Evolutionary conservation across 768 basidiomycete species (phyloP).

Genomic region (Hydnomerulius pinastri): DNA sequence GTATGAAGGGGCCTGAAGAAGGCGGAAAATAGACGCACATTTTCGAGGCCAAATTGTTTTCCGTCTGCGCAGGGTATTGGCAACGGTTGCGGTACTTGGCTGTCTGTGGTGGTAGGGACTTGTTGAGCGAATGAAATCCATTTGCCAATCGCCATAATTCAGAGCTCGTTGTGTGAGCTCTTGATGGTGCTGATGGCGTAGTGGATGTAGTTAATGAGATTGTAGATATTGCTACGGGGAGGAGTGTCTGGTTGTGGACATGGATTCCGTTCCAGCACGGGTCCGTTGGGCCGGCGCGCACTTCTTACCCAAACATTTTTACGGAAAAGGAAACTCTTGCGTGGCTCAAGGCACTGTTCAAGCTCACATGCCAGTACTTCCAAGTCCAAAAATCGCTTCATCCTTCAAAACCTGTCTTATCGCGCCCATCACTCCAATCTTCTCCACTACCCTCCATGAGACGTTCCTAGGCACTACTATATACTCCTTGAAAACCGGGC

Average conservation of each 20-base stretch:
- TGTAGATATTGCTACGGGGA: conserved; percentile 18
- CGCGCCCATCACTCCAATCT: neutral
- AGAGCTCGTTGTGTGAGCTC: conserved; percentile 3
- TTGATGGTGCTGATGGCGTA: neutral
- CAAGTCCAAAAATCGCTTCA: too few species aligned
- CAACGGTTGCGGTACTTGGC: conserved; percentile 29
- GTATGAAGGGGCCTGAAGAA: conserved; percentile 1
- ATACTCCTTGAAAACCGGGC: too few species aligned
- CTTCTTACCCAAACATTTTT: neutral
- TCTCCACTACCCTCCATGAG: neutral
- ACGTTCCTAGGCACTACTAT: too few species aligned
- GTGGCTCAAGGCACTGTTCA: conserved; percentile 7
- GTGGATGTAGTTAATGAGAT: neutral
- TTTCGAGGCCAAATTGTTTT: conserved; percentile 96
- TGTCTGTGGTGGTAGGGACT: conserved; percentile 23
- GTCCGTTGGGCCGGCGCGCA: conserved; percentile 11
- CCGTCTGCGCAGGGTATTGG: conserved; percentile 62
- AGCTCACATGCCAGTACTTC: neutral
- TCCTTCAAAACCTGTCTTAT: neutral
- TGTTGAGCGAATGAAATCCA: conserved; percentile 39
- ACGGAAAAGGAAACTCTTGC: conserved; percentile 15
- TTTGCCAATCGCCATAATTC: conserved; percentile 39
- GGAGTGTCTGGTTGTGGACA: conserved; percentile 14
- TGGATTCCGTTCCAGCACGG: conserved; percentile 17
- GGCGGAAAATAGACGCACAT: conserved; percentile 58